These are phyloP conservation scores for Nigrospora sphaerica DNA, from an alignment of 2,329 filamentous ascomycete species.

Conservation along the genomic window DNA sequence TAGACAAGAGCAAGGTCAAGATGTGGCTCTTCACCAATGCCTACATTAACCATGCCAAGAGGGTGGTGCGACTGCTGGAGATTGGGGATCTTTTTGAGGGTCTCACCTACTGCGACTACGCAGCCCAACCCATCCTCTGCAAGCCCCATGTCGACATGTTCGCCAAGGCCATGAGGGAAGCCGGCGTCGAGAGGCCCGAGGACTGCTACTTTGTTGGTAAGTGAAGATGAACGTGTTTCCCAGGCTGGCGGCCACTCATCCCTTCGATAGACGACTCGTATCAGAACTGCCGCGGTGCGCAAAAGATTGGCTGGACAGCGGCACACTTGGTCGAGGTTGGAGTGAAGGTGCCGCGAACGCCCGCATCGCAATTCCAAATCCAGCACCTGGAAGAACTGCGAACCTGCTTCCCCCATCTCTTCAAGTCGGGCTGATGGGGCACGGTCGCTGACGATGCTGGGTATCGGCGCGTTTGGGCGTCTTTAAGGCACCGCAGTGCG, in stretches of 20 bases:
- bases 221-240: conserved; percentile 22
- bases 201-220: conserved; percentile 90
- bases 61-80: conserved; percentile 73
- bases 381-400: conserved; percentile 69
- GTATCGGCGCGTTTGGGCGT: too few species aligned
- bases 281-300: conserved; percentile 70
- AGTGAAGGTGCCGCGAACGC: conserved; percentile 53
- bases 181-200: conserved; percentile 57
- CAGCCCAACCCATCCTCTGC: conserved; percentile 64
- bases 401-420: conserved; percentile 73
- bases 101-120: conserved; percentile 91
- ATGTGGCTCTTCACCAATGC: conserved; percentile 97
- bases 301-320: conserved; percentile 77
- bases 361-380: conserved; percentile 70
- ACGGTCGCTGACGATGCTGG: too few species aligned
- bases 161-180: conserved; percentile 80
- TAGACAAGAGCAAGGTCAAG: conserved; percentile 77
- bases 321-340: conserved; percentile 79
- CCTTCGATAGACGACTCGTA: conserved; percentile 68
- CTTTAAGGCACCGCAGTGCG: too few species aligned
- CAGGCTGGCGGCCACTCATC: not conserved
- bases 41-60: conserved; percentile 77
- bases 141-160: conserved; percentile 84
- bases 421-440: conserved; percentile 46
- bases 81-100: conserved; percentile 91